Evolutionary conservation across 1,284 basidiomycete genomes (phyloP).

Genomic region (Wallemia ichthyophaga): DNA sequence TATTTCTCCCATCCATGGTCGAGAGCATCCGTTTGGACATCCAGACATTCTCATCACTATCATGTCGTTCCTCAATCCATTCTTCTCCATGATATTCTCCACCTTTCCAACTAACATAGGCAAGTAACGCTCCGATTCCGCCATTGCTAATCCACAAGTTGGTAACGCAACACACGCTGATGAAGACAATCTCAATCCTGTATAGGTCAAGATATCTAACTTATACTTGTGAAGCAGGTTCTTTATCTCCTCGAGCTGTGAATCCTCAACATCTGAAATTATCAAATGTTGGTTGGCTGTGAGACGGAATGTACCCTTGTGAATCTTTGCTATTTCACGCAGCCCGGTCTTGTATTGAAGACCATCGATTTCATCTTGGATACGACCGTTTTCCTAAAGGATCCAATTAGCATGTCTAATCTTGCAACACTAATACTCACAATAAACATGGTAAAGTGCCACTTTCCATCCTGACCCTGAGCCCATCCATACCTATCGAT

Average conservation of each 20-base stretch:
- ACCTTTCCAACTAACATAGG: slow-evolving; percentile 82
- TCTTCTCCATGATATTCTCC: slow-evolving; percentile 76
- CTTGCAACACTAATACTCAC: slow-evolving; percentile 19
- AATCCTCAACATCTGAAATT: slow-evolving; percentile 48
- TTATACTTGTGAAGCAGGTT: slow-evolving; percentile 52
- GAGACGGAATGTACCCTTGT: slow-evolving; percentile 75
- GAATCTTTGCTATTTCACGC: slow-evolving; percentile 66
- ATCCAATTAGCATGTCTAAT: background rate
- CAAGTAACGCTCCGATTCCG: slow-evolving; percentile 84
- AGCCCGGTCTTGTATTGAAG: slow-evolving; percentile 78
- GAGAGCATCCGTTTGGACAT: slow-evolving; percentile 73
- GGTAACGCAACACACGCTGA: slow-evolving; percentile 95
- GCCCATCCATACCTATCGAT: slow-evolving; percentile 84
- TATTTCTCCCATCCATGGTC: slow-evolving; percentile 74
- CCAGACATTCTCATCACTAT: slow-evolving; percentile 97
- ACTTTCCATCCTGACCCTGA: slow-evolving; percentile 54
- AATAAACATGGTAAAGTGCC: slow-evolving; percentile 82
- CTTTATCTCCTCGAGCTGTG: slow-evolving; percentile 49
- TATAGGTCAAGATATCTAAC: slow-evolving; percentile 59
- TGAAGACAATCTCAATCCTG: slow-evolving; percentile 50
- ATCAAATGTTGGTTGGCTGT: slow-evolving; percentile 88
- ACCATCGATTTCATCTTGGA: slow-evolving; percentile 59
- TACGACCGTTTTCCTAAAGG: slow-evolving; percentile 39
- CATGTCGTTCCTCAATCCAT: slow-evolving; percentile 66
- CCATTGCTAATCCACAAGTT: slow-evolving; percentile 84